phyloP scores from a whole-genome alignment of 768 basidiomycete species.

The Leccinum rimulosum region DNA sequence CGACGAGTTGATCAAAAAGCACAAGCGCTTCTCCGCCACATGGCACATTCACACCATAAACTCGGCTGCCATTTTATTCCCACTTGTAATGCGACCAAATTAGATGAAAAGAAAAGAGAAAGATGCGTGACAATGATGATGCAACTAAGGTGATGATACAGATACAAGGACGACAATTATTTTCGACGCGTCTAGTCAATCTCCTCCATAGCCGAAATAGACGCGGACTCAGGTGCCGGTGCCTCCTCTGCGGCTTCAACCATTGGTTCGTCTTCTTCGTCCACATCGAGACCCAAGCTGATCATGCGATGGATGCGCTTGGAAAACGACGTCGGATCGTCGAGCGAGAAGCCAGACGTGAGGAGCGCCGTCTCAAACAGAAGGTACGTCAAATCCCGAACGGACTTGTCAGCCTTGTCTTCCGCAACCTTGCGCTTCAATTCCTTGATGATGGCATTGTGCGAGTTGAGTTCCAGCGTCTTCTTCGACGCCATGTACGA shows the following conservation, averaged over 20 bases:
- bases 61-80: slow-evolving; percentile 16
- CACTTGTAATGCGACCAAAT: slow-evolving; percentile 26
- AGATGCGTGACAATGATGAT: slow-evolving; percentile 26
- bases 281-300: slow-evolving; percentile 83
- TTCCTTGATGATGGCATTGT: slow-evolving; percentile 92
- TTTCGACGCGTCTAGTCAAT: slow-evolving; percentile 60
- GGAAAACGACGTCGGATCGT: slow-evolving; percentile 92
- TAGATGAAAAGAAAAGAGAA: slow-evolving; percentile 15
- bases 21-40: neutral
- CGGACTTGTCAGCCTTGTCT: slow-evolving; percentile 98
- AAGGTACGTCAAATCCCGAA: slow-evolving; percentile 92
- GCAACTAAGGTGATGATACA: slow-evolving; percentile 27
- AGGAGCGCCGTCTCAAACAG: slow-evolving; percentile 97
- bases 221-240: slow-evolving; percentile 57
- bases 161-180: slow-evolving; percentile 16
- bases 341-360: slow-evolving; percentile 93
- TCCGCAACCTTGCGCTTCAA: slow-evolving; percentile 92
- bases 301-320: slow-evolving; percentile 99
- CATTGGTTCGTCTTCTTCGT: slow-evolving; percentile 66
- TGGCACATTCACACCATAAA: neutral
- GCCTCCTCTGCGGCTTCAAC: slow-evolving; percentile 39
- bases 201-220: slow-evolving; percentile 94
- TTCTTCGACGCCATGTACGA: slow-evolving; percentile 99
- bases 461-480: slow-evolving; percentile 94
- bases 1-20: neutral